Evolutionary conservation across 768 basidiomycete species (phyloP).

Genomic region (Termitomyces titanicus): DNA sequence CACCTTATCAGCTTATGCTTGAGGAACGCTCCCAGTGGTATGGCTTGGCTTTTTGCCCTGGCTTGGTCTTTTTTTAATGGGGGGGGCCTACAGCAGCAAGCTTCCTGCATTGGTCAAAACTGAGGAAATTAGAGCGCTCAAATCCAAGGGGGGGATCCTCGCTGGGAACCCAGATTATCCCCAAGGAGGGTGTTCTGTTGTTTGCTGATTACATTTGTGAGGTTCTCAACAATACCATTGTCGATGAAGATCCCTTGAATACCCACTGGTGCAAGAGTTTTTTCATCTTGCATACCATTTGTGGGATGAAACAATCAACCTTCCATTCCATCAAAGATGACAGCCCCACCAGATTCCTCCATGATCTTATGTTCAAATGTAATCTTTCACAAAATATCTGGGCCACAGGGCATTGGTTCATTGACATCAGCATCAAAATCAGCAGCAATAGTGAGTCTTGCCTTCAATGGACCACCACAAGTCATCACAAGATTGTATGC

Average conservation of each 20-base stretch:
- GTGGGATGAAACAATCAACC: not conserved
- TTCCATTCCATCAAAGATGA: too few species aligned
- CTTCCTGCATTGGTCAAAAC: not conserved
- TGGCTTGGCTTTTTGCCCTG: not conserved
- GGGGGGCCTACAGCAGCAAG: not conserved
- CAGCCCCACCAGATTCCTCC: not conserved
- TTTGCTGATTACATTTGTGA: not conserved
- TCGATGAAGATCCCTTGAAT: too few species aligned
- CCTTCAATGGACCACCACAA: too few species aligned
- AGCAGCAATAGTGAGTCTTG: conserved; percentile 2
- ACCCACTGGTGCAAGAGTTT: too few species aligned
- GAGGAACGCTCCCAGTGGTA: not conserved
- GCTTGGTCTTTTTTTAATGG: not conserved
- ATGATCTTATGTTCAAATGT: not conserved
- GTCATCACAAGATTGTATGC: too few species aligned
- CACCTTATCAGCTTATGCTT: not conserved
- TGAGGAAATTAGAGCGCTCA: not conserved
- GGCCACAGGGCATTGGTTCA: too few species aligned
- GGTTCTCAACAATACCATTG: too few species aligned
- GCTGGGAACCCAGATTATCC: not conserved
- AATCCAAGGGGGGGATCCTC: not conserved
- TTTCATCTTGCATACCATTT: not conserved
- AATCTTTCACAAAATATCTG: too few species aligned
- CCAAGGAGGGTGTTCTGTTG: not conserved
- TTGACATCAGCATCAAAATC: conserved; percentile 22